A percentile compares a stretch with the other conserved stretches of the same genome.
phyloP scores from a whole-genome alignment of 345 rosid species.

The Raphanus sativus region DNA sequence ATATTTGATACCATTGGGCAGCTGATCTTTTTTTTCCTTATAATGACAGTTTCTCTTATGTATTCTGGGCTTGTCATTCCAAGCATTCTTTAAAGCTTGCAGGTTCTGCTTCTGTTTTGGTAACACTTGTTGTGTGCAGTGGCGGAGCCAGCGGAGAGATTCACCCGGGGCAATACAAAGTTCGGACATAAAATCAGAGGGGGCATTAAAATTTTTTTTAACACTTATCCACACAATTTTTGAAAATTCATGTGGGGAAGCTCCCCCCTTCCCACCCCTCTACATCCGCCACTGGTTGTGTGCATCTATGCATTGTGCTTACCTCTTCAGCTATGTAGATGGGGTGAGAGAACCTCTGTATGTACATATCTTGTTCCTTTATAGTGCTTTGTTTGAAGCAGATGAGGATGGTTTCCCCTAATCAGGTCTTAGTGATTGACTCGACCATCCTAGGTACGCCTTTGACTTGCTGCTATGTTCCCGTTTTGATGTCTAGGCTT shows the following conservation, averaged over 20 bases:
- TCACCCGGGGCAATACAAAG: no score
- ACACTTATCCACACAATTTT: no score
- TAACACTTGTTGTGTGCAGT: neutral
- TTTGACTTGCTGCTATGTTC: neutral
- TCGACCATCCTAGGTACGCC: neutral
- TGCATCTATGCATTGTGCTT: neutral
- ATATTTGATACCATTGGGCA: neutral
- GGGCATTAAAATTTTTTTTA: no score
- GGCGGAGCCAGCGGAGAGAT: no score
- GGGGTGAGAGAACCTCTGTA: slow-evolving; percentile 5
- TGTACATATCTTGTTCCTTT: neutral
- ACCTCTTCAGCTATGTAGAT: slow-evolving; percentile 10
- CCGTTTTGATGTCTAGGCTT: neutral
- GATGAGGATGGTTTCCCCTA: neutral
- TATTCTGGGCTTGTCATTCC: neutral
- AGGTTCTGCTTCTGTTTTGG: neutral
- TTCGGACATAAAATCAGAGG: no score
- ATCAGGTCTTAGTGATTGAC: slow-evolving; percentile 2
- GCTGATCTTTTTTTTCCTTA: neutral
- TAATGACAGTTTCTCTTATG: neutral
- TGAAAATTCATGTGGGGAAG: no score
- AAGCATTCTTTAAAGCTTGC: neutral
- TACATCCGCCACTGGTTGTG: neutral
- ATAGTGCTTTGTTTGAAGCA: neutral
- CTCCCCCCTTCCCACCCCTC: no score